Evolutionary conservation across 768 basidiomycete species (phyloP).

Genomic region (Russula griseocarnosa): DNA sequence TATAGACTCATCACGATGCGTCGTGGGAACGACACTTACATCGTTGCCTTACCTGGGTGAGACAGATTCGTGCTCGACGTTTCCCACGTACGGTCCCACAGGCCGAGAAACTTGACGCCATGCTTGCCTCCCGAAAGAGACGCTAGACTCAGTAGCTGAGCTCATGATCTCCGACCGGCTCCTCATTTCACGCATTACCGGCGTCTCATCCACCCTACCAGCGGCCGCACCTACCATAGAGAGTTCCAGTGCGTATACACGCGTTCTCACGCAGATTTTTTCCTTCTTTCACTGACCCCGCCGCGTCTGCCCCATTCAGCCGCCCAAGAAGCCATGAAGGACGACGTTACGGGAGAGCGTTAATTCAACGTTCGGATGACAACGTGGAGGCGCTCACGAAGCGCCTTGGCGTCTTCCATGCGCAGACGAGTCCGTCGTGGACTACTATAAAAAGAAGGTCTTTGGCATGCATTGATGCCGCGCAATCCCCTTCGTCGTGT

Average conservation of each 20-base stretch:
- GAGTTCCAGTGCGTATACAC: slow-evolving; percentile 74
- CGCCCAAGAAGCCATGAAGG: slow-evolving; percentile 94
- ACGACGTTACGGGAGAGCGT: slow-evolving; percentile 92
- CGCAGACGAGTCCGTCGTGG: slow-evolving; percentile 91
- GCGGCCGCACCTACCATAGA: slow-evolving; percentile 90
- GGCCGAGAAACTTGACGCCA: slow-evolving; percentile 90
- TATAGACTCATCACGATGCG: not conserved
- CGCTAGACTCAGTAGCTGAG: slow-evolving; percentile 88
- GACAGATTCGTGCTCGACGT: slow-evolving; percentile 93
- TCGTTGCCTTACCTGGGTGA: slow-evolving; percentile 33
- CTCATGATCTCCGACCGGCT: slow-evolving; percentile 90
- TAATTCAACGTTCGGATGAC: slow-evolving; percentile 97
- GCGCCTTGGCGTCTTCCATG: slow-evolving; percentile 84
- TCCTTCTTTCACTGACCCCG: not conserved
- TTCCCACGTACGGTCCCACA: slow-evolving; percentile 98
- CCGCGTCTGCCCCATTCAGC: slow-evolving; percentile 41
- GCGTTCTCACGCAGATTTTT: slow-evolving; percentile 1
- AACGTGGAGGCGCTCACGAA: slow-evolving; percentile 93
- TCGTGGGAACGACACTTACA: slow-evolving; percentile 48
- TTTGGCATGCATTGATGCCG: slow-evolving; percentile 91
- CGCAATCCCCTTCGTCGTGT: slow-evolving; percentile 91
- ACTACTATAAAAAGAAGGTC: slow-evolving; percentile 89
- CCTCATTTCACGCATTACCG: slow-evolving; percentile 96
- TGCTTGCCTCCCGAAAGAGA: slow-evolving; percentile 83
- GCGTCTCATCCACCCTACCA: slow-evolving; percentile 88